phyloP scores from a whole-genome alignment of 352 stramenopile species.

The Phytophthora brassicae region DNA sequence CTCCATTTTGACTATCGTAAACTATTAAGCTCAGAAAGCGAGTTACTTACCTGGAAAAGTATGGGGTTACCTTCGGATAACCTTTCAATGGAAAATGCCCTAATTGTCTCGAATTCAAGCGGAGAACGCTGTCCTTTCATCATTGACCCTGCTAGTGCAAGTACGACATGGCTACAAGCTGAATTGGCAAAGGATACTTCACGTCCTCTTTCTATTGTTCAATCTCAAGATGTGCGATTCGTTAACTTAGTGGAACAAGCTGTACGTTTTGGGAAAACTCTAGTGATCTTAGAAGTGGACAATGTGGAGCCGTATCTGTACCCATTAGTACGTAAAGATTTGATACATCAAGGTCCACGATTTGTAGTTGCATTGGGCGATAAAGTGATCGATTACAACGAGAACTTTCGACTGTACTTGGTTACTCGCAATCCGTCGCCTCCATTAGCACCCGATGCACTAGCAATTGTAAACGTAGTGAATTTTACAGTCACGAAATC shows the following conservation, averaged over 20 bases:
- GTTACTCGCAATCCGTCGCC: conserved; percentile 91
- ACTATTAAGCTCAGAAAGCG: conserved; percentile 90
- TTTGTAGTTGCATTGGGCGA: conserved; percentile 91
- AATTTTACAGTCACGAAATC: conserved; percentile 96
- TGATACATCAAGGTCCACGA: conserved; percentile 90
- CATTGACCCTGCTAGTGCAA: conserved; percentile 91
- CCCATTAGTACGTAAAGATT: conserved; percentile 88
- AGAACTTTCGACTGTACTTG: conserved; percentile 93
- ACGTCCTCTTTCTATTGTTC: conserved; percentile 86
- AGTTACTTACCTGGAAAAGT: conserved; percentile 93
- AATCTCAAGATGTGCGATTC: conserved; percentile 87
- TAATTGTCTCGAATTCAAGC: conserved; percentile 86
- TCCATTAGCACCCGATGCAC: conserved; percentile 84
- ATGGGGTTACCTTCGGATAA: conserved; percentile 92
- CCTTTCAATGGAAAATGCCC: conserved; percentile 93
- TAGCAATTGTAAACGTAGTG: conserved; percentile 90
- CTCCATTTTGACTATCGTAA: conserved; percentile 84
- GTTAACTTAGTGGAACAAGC: conserved; percentile 92
- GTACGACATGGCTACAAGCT: conserved; percentile 88
- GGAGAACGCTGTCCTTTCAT: conserved; percentile 91
- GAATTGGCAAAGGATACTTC: conserved; percentile 87
- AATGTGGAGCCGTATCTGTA: conserved; percentile 93
- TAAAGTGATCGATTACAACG: conserved; percentile 94
- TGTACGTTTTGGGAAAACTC: conserved; percentile 95
- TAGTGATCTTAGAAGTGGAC: conserved; percentile 93